Percentiles rank a stretch among this genome's conserved stretches.
phyloP scores from a whole-genome alignment of 2,329 filamentous ascomycete genomes.

The Talaromyces sp. region DNA sequence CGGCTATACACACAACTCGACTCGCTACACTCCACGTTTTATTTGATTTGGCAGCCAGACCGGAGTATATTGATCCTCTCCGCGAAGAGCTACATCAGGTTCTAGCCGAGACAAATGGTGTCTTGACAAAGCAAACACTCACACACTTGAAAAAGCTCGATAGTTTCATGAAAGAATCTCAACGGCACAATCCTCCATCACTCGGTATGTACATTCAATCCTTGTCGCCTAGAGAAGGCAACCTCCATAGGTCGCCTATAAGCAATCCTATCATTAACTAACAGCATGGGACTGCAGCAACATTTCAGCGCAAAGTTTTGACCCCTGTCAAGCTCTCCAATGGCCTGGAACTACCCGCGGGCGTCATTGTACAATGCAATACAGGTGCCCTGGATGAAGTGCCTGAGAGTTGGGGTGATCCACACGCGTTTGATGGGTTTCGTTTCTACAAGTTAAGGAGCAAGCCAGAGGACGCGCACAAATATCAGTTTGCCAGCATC shows the following conservation, averaged over 20 bases:
- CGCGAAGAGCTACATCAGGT: slow-evolving; percentile 3
- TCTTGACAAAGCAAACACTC: slow-evolving; percentile 3
- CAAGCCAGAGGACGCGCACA: slow-evolving; percentile 3
- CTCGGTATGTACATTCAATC: not conserved
- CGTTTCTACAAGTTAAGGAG: slow-evolving; percentile 7
- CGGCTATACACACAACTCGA: not conserved
- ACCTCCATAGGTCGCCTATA: not conserved
- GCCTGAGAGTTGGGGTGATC: slow-evolving; percentile 1
- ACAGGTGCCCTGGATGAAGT: slow-evolving; percentile 1
- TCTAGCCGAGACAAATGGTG: slow-evolving; percentile 1
- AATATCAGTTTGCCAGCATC: slow-evolving; percentile 8
- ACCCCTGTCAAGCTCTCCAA: slow-evolving; percentile 8
- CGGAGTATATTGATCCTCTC: slow-evolving; percentile 8
- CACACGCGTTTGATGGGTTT: slow-evolving; percentile 4
- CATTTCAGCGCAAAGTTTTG: slow-evolving; percentile 1
- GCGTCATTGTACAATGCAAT: slow-evolving; percentile 8
- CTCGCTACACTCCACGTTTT: slow-evolving; percentile 1
- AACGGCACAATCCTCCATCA: slow-evolving; percentile 4
- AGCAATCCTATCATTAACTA: not conserved
- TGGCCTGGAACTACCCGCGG: slow-evolving; percentile 1
- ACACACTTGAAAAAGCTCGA: slow-evolving; percentile 8
- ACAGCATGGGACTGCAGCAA: not conserved
- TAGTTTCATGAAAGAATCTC: slow-evolving; percentile 6
- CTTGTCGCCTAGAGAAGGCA: not conserved
- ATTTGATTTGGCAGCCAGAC: slow-evolving; percentile 3